Conservation (phyloP, 1,284 basidiomycete species). For the Omphalotus olearius region DNA sequence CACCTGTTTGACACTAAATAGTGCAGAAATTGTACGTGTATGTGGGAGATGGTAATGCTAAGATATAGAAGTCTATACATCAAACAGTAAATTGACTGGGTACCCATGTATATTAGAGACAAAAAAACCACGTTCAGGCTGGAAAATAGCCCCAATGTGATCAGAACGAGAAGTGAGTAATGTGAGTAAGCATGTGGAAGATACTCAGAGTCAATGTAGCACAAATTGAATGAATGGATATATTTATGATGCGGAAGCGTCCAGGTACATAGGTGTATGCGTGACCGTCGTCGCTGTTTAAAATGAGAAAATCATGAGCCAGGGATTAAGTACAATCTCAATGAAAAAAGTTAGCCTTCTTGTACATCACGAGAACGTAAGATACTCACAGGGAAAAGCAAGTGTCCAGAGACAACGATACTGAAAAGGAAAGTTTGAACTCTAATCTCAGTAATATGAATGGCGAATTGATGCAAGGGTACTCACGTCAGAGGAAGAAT, state of each 20-base stretch:
- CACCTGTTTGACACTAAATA: too few relatives aligned
- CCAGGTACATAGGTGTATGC: too few relatives aligned
- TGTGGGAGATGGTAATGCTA: too few relatives aligned
- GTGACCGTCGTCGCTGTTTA: neutral
- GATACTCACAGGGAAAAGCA: constrained; percentile 10
- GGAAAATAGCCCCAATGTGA: neutral
- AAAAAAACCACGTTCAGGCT: too few relatives aligned
- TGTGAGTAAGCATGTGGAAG: neutral
- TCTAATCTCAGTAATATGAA: neutral
- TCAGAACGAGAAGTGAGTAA: neutral
- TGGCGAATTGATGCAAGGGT: neutral
- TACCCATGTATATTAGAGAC: neutral
- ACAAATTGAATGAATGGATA: neutral
- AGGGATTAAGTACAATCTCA: constrained; percentile 10
- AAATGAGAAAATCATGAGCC: constrained; percentile 11
- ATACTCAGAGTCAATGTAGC: neutral
- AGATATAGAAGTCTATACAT: too few relatives aligned
- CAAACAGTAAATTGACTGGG: too few relatives aligned
- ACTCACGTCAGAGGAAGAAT: constrained; percentile 64
- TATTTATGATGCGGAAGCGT: too few relatives aligned
- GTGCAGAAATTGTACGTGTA: too few relatives aligned
- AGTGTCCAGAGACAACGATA: constrained; percentile 7
- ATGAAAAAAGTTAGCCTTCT: neutral
- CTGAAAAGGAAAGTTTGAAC: neutral
- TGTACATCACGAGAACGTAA: neutral